A percentile compares a stretch with the other conserved stretches of the same genome.
These are phyloP conservation scores for Medicago arabica DNA, from an alignment of 306 rosid genomes.

Conservation along the genomic window DNA sequence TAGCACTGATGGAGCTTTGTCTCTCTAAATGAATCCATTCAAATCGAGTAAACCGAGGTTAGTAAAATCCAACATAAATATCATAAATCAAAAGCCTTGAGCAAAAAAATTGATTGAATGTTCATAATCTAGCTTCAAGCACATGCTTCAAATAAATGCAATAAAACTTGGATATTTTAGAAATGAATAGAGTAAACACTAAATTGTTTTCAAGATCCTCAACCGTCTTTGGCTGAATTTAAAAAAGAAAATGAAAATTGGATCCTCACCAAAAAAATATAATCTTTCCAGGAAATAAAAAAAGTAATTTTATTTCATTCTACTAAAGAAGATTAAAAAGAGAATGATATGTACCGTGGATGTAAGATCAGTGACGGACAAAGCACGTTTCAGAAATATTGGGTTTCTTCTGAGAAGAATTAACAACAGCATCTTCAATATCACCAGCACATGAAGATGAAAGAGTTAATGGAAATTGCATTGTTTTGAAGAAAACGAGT, in stretches of 20 bases:
- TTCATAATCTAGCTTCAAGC: not conserved
- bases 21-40: not conserved
- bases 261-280: not conserved
- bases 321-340: not conserved
- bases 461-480: slow-evolving; percentile 56
- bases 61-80: not conserved
- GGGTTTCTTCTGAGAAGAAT: slow-evolving; percentile 45
- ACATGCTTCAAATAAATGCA: not conserved
- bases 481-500: slow-evolving; percentile 23
- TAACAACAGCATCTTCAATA: slow-evolving; percentile 58
- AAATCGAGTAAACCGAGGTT: not conserved
- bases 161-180: not conserved
- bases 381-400: slow-evolving; percentile 46
- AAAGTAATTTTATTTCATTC: not conserved
- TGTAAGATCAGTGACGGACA: slow-evolving; percentile 78
- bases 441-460: slow-evolving; percentile 37
- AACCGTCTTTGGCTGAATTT: too few relatives aligned
- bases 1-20: not conserved
- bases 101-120: not conserved
- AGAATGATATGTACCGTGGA: slow-evolving; percentile 51
- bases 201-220: not conserved
- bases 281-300: not conserved
- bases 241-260: not conserved
- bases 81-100: not conserved
- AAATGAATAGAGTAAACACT: not conserved